phyloP scores from a whole-genome alignment of 2,329 filamentous ascomycete genomes.

The Herpotrichia juniperi region DNA sequence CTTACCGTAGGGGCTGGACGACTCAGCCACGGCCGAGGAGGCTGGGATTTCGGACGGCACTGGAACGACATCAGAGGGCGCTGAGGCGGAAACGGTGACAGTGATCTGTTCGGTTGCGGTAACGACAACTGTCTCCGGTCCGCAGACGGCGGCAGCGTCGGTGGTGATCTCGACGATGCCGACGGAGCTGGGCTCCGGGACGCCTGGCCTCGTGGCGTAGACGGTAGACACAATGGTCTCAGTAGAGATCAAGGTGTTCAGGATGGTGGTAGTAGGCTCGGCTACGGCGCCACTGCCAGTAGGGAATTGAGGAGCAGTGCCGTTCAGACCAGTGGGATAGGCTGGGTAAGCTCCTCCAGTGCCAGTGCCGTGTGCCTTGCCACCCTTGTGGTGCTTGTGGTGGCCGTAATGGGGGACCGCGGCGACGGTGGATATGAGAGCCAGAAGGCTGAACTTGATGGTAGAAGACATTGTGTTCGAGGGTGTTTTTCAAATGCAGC shows the following conservation, averaged over 20 bases:
- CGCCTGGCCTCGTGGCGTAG: slow-evolving; percentile 27
- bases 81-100: slow-evolving; percentile 38
- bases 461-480: slow-evolving; percentile 41
- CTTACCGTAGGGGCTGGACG: background rate
- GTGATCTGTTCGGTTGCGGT: slow-evolving; percentile 50
- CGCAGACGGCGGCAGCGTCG: slow-evolving; percentile 27
- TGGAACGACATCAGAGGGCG: background rate
- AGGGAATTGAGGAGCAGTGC: slow-evolving; percentile 24
- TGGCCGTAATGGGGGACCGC: slow-evolving; percentile 44
- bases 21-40: slow-evolving; percentile 4
- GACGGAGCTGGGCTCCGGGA: slow-evolving; percentile 24
- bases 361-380: slow-evolving; percentile 9
- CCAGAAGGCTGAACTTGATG: slow-evolving; percentile 50
- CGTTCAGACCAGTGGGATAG: slow-evolving; percentile 40
- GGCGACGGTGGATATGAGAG: slow-evolving; percentile 48
- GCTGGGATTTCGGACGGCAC: background rate
- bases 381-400: slow-evolving; percentile 35
- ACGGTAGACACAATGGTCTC: slow-evolving; percentile 34
- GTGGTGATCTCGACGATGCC: slow-evolving; percentile 27
- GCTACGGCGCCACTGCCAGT: slow-evolving; percentile 11
- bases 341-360: slow-evolving; percentile 28
- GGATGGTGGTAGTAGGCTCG: slow-evolving; percentile 32
- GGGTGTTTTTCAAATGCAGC: slow-evolving; percentile 33
- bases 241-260: slow-evolving; percentile 30
- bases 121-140: slow-evolving; percentile 41